These are phyloP conservation scores for Blastocystis sp. DNA, from an alignment of 352 stramenopile genomes.

Conservation along the genomic window DNA sequence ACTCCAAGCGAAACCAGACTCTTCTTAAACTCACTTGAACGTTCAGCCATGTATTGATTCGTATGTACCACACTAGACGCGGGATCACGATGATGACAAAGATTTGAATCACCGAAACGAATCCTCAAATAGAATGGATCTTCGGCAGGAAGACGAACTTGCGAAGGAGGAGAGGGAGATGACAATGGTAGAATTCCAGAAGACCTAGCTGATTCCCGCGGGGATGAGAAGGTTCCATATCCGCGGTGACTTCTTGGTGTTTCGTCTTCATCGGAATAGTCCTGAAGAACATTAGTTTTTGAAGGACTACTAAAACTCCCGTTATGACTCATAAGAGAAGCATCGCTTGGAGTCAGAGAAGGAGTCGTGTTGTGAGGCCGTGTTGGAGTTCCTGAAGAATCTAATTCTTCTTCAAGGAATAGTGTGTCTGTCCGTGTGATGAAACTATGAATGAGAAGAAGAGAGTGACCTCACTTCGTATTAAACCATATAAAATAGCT, in stretches of 20 bases:
- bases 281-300: no score
- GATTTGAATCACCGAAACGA: background rate
- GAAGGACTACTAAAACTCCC: no score
- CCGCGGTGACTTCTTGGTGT: background rate
- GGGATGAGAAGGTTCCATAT: background rate
- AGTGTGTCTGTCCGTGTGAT: background rate
- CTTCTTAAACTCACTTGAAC: background rate
- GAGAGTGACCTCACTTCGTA: background rate
- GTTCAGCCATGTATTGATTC: background rate
- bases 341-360: background rate
- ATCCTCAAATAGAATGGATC: background rate
- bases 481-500: slow-evolving; percentile 52
- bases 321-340: background rate
- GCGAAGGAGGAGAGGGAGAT: background rate
- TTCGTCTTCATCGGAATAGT: background rate
- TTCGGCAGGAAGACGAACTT: background rate
- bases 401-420: slow-evolving; percentile 18
- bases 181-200: no score
- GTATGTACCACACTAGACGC: background rate
- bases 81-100: background rate
- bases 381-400: background rate
- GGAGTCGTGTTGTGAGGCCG: background rate
- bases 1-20: background rate
- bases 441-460: background rate
- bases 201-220: no score